Base-by-base conservation (phyloP, 1,284 basidiomycete species). In the Cryptococcus maquisensis region DNA sequence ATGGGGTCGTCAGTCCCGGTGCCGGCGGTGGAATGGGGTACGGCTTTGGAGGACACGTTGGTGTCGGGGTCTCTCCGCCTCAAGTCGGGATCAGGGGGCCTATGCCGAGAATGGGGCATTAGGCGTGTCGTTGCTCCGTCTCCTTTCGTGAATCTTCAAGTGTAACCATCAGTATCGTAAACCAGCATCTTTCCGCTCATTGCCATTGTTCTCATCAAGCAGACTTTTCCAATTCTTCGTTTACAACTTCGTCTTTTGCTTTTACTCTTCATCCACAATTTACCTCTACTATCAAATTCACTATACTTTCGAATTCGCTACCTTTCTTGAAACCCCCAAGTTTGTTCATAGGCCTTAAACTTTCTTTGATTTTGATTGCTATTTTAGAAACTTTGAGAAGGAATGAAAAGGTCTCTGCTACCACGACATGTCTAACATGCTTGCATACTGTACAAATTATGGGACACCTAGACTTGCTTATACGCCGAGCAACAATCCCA, bases 401-500 rank as follows among this genome's bases (percentile, higher is more conserved):
- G 28, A 32, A 32, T 32, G 28, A 32, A 32, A 32, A 8, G 10
- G 28, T 32, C 28, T 32, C 5, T 32, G 28, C 28, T 32, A 1
- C 10, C 28, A 32, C 28, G n/a, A n/a, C 28, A 32, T 32, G 28
- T 32, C 28, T 8, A 32, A 32, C 28, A 32, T 32, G 28, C 28
- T 32, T 32, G 28, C 28, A 32, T 32, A 32, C n/a, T n/a, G n/a
- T 32, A 32, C 28, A 32, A 8, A 32, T 10, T 32, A 32, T 32
- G 28, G 6, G 28, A 32, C 7, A 32, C 28, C 6, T 6, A 6
- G 10, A 8, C 7, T 3, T 32, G 28, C 10, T 32, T 32, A 32
- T 10, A 10, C 28, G n/a, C 46, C 18, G 23, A 51, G 32, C 36
- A 72, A 47, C 12, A 67, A 60, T 12, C 65, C 66, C 20, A 75